Conservation (phyloP, 75 land plant genomes). For the Cunninghamia lanceolata region DNA sequence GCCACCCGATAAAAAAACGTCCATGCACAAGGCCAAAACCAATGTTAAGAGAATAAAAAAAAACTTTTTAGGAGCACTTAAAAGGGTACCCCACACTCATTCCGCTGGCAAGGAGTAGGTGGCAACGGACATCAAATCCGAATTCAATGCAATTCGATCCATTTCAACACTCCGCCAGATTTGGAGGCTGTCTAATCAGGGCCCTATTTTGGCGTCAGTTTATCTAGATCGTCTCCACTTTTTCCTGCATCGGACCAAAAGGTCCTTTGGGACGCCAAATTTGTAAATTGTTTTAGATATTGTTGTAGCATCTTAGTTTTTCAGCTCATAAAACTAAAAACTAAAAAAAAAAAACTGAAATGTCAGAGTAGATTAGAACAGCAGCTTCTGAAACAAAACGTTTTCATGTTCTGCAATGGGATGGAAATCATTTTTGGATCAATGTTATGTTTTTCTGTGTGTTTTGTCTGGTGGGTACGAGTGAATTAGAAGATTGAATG, state of each 20-base stretch:
- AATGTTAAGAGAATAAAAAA: neutral
- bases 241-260: neutral
- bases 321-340: no score
- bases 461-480: neutral
- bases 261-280: neutral
- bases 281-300: neutral
- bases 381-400: neutral
- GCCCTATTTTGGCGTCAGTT: neutral
- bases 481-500: neutral
- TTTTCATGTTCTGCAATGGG: neutral
- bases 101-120: neutral
- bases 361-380: neutral
- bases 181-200: neutral
- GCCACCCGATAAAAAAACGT: no score
- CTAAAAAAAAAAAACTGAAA: neutral
- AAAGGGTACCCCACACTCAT: neutral
- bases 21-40: neutral
- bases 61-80: neutral
- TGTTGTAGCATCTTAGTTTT: neutral
- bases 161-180: neutral
- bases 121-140: neutral
- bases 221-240: neutral
- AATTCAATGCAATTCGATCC: neutral
- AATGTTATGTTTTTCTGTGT: neutral
- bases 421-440: neutral